These are phyloP conservation scores for Fusarium keratoplasticum DNA, from an alignment of 2,329 filamentous ascomycete species.

Conservation along the genomic window DNA sequence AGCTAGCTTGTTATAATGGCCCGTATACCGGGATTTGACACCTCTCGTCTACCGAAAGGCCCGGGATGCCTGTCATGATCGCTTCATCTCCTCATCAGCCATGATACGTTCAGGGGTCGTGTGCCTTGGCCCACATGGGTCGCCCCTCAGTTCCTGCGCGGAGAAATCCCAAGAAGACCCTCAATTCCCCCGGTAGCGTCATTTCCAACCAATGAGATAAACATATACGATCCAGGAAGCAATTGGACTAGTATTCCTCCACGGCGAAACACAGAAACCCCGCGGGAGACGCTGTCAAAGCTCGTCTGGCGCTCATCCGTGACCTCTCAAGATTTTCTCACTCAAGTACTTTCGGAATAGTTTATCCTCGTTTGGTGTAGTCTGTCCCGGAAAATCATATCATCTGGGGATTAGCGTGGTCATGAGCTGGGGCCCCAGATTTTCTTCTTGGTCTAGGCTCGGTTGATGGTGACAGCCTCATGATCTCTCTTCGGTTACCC, in stretches of 20 bases:
- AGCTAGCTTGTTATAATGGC: background rate
- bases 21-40: background rate
- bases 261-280: background rate
- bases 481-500: background rate
- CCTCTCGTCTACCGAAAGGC: background rate
- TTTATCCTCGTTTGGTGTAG: background rate
- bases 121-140: background rate
- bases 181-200: background rate
- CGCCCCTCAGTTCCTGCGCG: background rate
- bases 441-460: background rate
- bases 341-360: background rate
- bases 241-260: background rate
- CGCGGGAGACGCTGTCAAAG: background rate
- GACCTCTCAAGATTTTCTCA: background rate
- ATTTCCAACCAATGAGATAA: background rate
- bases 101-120: background rate
- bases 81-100: background rate
- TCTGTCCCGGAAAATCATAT: conserved; percentile 1
- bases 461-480: background rate
- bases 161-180: background rate
- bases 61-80: background rate
- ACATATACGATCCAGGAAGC: background rate
- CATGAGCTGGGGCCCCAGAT: conserved; percentile 1
- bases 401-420: background rate
- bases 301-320: background rate